These are phyloP conservation scores for Nitzschia palea DNA, from an alignment of 108 stramenopile species.

Conservation along the genomic window DNA sequence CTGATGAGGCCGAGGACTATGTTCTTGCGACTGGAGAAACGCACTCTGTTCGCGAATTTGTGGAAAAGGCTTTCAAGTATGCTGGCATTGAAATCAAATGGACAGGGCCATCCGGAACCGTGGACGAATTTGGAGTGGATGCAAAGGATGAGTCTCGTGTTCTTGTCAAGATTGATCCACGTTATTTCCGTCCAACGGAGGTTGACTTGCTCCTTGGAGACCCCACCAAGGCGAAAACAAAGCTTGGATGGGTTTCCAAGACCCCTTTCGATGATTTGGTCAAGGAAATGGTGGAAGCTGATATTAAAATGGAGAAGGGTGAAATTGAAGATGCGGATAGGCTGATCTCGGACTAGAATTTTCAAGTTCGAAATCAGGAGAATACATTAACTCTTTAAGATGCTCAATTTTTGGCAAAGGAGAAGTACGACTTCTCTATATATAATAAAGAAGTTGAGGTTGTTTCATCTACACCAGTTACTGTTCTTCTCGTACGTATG, in stretches of 20 bases:
- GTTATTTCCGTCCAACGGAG: conserved; percentile 99
- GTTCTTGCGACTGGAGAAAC: conserved; percentile 98
- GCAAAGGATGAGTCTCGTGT: conserved; percentile 77
- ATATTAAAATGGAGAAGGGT: conserved; percentile 86
- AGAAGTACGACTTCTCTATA: too few species aligned
- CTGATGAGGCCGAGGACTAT: conserved; percentile 94
- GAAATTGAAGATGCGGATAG: conserved; percentile 45
- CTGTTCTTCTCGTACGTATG: too few species aligned
- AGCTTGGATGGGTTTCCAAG: conserved; percentile 89
- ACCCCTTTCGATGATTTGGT: conserved; percentile 87
- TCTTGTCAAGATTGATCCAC: conserved; percentile 92
- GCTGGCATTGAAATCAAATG: conserved; percentile 88
- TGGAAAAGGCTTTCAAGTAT: conserved; percentile 89
- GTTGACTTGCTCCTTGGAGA: conserved; percentile 97
- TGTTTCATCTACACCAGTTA: too few species aligned
- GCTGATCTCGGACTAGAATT: not conserved
- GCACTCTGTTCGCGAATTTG: conserved; percentile 97
- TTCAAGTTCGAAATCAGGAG: not conserved
- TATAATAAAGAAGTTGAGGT: too few species aligned
- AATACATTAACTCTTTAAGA: too few species aligned
- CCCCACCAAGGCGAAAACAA: conserved; percentile 92
- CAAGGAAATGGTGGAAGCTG: conserved; percentile 94
- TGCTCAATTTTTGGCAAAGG: too few species aligned
- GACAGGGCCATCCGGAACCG: conserved; percentile 88
- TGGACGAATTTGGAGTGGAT: conserved; percentile 95